Percentiles rank a stretch among this genome's conserved stretches.
phyloP scores from a whole-genome alignment of 208 protist genomes.

The Strigomonas culicis region DNA sequence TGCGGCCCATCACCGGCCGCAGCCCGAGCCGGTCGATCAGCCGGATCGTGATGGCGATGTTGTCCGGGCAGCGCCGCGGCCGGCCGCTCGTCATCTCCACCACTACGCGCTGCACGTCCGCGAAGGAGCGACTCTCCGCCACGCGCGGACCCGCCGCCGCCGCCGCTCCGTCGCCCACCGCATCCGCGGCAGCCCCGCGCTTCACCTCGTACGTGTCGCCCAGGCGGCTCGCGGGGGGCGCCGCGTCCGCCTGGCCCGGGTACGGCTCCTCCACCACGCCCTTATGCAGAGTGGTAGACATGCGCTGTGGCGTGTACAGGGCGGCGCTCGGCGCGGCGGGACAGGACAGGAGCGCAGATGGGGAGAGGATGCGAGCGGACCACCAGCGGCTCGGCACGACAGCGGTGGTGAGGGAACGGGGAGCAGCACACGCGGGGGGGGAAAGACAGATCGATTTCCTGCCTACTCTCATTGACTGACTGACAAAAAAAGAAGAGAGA shows the following conservation, averaged over 20 bases:
- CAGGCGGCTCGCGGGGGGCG: conserved; percentile 9
- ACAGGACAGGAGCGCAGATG: not conserved
- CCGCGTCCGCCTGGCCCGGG: not conserved
- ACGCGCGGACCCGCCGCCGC: not conserved
- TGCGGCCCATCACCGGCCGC: conserved; percentile 47
- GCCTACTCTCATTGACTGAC: not conserved
- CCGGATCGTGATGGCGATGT: conserved; percentile 80
- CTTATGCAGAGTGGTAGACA: conserved; percentile 5
- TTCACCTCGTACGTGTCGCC: conserved; percentile 30
- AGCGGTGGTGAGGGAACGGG: not conserved
- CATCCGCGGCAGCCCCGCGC: conserved; percentile 2
- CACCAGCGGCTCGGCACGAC: not conserved
- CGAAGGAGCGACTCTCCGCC: conserved; percentile 39
- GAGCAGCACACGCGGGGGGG: not conserved
- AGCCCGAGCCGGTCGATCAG: conserved; percentile 86
- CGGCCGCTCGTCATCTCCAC: conserved; percentile 39
- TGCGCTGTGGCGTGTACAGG: not conserved
- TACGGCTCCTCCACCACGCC: not conserved
- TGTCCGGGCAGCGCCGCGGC: conserved; percentile 64
- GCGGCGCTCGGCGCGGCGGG: too few relatives aligned
- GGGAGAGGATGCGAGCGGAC: not conserved
- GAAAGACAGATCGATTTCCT: not conserved
- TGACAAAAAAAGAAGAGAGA: not conserved
- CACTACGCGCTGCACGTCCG: conserved; percentile 52
- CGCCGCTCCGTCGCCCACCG: too few relatives aligned